Evolutionary conservation across 768 basidiomycete genomes (phyloP), one percentile per base, ranked within the genome.

Genomic region (Mycena venus): DNA sequence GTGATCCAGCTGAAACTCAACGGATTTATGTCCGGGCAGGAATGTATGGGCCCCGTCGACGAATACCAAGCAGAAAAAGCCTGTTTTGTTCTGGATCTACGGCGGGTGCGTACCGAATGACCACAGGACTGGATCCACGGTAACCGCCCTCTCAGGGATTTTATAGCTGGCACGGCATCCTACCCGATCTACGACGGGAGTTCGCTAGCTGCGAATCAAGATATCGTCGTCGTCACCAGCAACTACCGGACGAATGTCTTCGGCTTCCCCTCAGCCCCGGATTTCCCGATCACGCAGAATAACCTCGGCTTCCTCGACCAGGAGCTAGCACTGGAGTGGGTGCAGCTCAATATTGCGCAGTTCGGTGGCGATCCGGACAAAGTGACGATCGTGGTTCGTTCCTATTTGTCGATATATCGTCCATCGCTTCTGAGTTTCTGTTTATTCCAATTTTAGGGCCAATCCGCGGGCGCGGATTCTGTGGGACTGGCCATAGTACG

Each of bases 261-360:
- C 29, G 71, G 71, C 12, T 72, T 72, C 47, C 71, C 71, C 14
- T 19, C 19, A 0, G 36, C 63, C 8, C 14, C 15, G 10, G 71
- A 72, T 36, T 25, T 72, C 8, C 71, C 71, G 0, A 27, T 72
- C n/a, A 10, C 63, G n/a, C 53, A 72, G 25, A 72, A 72, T 23
- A 72, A 72, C 9, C 71, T 72, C 21, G 71, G 71, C 8, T 51
- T 72, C 34, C 56, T 72, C 23, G 71, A 72, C 40, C 71, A 72
- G 29, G 68, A 69, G 51, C 29, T 51, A 12, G 68, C 68, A 0
- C 21, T 69, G 4, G 1, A 61, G 27, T 69, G 68, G 68, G 68
- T 69, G 15, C 68, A 69, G 27, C 25, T 14, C 2, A 69, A 69
- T 21, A 61, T 69, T 19, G 68, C 23, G 2, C 58, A 61, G 31